Percentiles rank a stretch among this genome's conserved stretches.
phyloP scores from a whole-genome alignment of 2,329 filamentous ascomycete species.

The Albifimbria verrucaria region DNA sequence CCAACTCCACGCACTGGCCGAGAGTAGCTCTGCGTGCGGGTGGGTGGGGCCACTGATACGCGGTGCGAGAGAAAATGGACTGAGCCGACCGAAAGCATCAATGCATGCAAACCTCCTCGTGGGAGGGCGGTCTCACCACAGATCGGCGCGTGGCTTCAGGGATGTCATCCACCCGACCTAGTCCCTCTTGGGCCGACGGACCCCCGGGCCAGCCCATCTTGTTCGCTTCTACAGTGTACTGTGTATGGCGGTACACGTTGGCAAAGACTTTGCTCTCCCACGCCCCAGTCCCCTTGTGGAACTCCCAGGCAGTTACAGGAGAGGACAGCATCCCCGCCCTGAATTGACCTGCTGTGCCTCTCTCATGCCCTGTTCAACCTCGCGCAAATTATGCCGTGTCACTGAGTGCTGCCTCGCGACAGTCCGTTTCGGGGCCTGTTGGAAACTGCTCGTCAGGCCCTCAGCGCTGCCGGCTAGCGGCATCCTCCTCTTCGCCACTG shows the following conservation, averaged over 20 bases:
- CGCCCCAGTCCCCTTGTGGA: neutral
- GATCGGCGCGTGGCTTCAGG: conserved; percentile 36
- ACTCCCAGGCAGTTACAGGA: neutral
- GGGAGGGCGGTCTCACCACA: conserved; percentile 19
- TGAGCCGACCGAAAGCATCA: neutral
- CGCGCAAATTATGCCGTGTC: too few relatives aligned
- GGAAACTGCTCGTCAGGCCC: neutral
- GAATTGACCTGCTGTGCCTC: neutral
- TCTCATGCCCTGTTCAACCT: too few relatives aligned
- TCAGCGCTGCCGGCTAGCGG: neutral
- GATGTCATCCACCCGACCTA: conserved; percentile 22
- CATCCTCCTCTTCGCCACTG: neutral
- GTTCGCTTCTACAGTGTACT: neutral
- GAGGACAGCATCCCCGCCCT: neutral
- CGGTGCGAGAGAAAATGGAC: neutral
- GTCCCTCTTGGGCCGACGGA: conserved; percentile 18
- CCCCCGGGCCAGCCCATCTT: neutral
- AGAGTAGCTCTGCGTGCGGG: neutral
- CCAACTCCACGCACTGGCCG: neutral
- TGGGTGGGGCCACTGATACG: neutral
- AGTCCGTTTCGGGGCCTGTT: neutral
- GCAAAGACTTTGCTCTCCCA: too few relatives aligned
- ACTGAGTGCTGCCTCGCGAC: too few relatives aligned
- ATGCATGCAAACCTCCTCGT: conserved; percentile 6
- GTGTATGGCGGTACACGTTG: too few relatives aligned